Conservation (phyloP, 257 asterid genomes). For the Solanum paucissectum region DNA sequence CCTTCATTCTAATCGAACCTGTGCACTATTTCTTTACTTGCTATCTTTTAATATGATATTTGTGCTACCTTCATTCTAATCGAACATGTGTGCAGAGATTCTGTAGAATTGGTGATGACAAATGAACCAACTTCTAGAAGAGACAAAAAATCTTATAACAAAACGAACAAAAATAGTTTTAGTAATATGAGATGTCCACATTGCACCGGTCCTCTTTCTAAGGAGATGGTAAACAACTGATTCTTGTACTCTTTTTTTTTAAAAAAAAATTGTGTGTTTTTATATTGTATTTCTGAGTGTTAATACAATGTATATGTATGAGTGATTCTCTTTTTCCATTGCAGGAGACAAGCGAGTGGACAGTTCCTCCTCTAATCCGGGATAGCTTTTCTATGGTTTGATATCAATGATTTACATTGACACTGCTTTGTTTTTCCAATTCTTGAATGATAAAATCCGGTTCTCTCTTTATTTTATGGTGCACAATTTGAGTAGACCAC, state of each 20-base stretch:
- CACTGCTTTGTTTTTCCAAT: neutral
- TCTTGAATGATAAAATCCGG: neutral
- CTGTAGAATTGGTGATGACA: neutral
- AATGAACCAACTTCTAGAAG: neutral
- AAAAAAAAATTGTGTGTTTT: no score
- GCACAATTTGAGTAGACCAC: neutral
- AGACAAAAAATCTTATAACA: neutral
- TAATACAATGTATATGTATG: neutral
- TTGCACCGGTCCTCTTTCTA: constrained; percentile 81
- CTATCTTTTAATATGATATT: neutral
- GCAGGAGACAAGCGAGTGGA: constrained; percentile 86
- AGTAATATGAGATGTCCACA: constrained; percentile 43
- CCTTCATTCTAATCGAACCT: neutral
- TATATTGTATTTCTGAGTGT: neutral
- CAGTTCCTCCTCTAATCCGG: constrained; percentile 65
- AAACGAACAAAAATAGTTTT: neutral
- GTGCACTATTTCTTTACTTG: neutral
- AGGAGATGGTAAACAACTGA: constrained; percentile 41
- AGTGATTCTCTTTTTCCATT: neutral
- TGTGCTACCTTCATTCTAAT: neutral
- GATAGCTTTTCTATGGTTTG: constrained; percentile 88
- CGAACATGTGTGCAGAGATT: neutral
- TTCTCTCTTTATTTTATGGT: neutral
- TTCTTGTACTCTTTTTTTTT: neutral
- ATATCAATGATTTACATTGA: neutral